Percentiles rank a stretch among this genome's conserved stretches.
Conservation (phyloP, 169 alveolate species). For the Plasmodium reichenowi region DNA sequence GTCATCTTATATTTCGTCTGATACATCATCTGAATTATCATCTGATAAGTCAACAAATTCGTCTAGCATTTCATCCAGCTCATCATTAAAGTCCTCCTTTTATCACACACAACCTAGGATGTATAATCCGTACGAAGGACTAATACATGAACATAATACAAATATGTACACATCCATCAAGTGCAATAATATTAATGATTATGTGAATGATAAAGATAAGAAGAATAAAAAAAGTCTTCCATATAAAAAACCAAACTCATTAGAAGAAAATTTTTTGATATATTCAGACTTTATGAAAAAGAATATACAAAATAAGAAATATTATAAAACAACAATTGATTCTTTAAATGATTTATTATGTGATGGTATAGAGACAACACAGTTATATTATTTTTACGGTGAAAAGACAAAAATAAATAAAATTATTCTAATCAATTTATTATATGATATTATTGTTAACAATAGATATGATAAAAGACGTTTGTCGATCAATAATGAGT, state of each 20-base stretch:
- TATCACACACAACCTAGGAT: neutral
- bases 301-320: conserved; percentile 1
- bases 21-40: neutral
- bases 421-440: conserved; percentile 26
- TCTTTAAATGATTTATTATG: conserved; percentile 24
- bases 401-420: conserved; percentile 41
- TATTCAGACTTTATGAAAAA: conserved; percentile 34
- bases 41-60: neutral
- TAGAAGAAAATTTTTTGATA: neutral
- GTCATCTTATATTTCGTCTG: neutral
- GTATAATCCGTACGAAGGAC: neutral
- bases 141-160: neutral
- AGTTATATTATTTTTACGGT: conserved; percentile 52
- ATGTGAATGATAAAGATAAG: too few relatives aligned
- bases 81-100: neutral
- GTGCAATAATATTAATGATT: too few relatives aligned
- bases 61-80: neutral
- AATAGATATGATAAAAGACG: neutral
- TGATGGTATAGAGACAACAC: conserved; percentile 17
- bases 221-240: neutral
- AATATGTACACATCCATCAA: neutral
- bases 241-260: neutral
- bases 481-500: neutral
- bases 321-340: conserved; percentile 7
- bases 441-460: conserved; percentile 14